phyloP scores from a whole-genome alignment of 352 stramenopile genomes.

The Pseudoperonospora humuli region DNA sequence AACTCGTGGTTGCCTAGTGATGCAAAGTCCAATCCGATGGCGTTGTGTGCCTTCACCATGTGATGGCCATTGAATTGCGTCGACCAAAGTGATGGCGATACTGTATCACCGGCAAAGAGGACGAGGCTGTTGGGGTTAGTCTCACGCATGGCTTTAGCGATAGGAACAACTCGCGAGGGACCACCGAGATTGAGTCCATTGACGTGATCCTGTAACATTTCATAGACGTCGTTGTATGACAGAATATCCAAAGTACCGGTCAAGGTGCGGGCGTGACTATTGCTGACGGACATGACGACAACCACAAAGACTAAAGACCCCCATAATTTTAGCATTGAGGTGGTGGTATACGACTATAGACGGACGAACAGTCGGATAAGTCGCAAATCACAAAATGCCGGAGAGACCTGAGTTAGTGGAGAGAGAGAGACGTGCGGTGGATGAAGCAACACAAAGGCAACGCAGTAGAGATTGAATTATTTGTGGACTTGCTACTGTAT shows the following conservation, averaged over 20 bases:
- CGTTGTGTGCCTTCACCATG: constrained; percentile 72
- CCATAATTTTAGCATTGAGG: constrained; percentile 13
- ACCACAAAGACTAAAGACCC: constrained; percentile 9
- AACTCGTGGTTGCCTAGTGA: constrained; percentile 80
- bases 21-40: constrained; percentile 63
- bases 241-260: constrained; percentile 59
- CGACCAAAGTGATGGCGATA: constrained; percentile 79
- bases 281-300: constrained; percentile 2
- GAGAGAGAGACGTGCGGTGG: constrained; percentile 18
- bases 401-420: constrained; percentile 12
- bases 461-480: constrained; percentile 7
- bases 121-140: constrained; percentile 64
- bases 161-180: constrained; percentile 60
- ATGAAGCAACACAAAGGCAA: background rate
- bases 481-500: constrained; percentile 14
- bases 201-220: constrained; percentile 61
- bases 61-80: constrained; percentile 73
- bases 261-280: constrained; percentile 22
- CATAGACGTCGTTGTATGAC: constrained; percentile 77
- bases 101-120: constrained; percentile 71
- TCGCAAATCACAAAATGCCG: constrained; percentile 14
- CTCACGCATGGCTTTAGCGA: constrained; percentile 49
- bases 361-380: background rate
- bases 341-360: background rate
- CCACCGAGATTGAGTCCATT: constrained; percentile 56